A percentile compares a stretch with the other conserved stretches of the same genome.
Evolutionary conservation across 805 yeast genomes (phyloP).

Genomic region (Candida silvicultrix): DNA sequence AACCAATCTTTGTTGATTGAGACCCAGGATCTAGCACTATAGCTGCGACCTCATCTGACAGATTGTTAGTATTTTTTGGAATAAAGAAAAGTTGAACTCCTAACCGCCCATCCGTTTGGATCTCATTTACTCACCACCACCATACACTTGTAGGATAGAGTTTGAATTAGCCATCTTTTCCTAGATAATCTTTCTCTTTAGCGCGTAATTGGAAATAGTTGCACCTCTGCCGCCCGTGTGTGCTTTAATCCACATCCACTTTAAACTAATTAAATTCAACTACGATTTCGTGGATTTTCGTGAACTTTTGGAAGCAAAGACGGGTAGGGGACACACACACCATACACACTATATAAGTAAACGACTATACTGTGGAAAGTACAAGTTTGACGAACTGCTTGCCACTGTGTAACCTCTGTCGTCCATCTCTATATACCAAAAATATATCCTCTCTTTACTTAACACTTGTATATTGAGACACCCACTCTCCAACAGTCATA

Average conservation of each 20-base stretch:
- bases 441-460: no score
- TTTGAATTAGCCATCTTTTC: slow-evolving; percentile 1
- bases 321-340: neutral
- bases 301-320: neutral
- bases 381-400: no score
- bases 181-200: neutral
- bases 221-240: no score
- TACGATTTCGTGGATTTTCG: neutral
- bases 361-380: no score
- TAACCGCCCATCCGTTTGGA: no score
- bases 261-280: neutral
- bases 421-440: no score
- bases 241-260: neutral
- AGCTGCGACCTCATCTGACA: slow-evolving; percentile 77
- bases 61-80: slow-evolving; percentile 4
- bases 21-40: slow-evolving; percentile 91
- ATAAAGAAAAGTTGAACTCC: no score
- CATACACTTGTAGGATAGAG: slow-evolving; percentile 44
- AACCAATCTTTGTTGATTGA: slow-evolving; percentile 75
- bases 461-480: no score
- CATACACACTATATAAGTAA: neutral
- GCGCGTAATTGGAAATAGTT: neutral
- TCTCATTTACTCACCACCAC: slow-evolving; percentile 35
- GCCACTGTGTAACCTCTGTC: no score
- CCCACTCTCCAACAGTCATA: no score